Evolutionary conservation across 2,329 filamentous ascomycete genomes (phyloP), one percentile per base, ranked within the genome.

Genomic region (Alternaria sp.): DNA sequence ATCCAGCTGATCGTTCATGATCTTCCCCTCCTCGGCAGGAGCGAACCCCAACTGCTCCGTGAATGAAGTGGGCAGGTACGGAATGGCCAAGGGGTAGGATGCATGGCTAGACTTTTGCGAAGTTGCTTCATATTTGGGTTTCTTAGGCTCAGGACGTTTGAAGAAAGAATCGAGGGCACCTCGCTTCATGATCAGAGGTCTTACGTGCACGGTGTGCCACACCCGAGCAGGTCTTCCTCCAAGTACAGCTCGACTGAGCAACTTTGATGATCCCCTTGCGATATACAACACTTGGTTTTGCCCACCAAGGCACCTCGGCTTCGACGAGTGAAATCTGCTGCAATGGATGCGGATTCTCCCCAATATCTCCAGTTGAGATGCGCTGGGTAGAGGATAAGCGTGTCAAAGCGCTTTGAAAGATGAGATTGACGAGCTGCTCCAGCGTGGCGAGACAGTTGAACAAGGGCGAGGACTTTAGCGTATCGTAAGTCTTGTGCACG

Each of bases 111-210:
- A 83, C 18, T 66, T 66, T 12, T 72, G 51, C 4, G 57, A 24
- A 14, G 59, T 68, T 11, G 54, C 49, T 57, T 76, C 70, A 49
- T 78, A 78, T 59, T 78, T 80, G 73, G 67, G 68, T 53, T 76
- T 81, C 75, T 81, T 80, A 4, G 79, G 63, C 9, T 57, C 61
- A 22, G 81, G 72, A 1, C 85, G 82, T 30, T 81, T 80, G 76
- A 93, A 92, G 80, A 92, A 93, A 11, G 85, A 79, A 62, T 92
- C 89, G 1, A 93, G 81, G 0, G 89, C 91, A 57, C 89, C 83
- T 72, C 90, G 89, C 61, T 80, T 80, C 67, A 72, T 70, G 7
- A 8, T 48, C 1, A 53, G 22, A 16, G 47, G n/a, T 3, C 20
- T 5, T 36, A 18, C 12, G n/a, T 22, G 20, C 26, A 12, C 26